phyloP scores from a whole-genome alignment of 208 protist species.

The Trypanosoma avium region DNA sequence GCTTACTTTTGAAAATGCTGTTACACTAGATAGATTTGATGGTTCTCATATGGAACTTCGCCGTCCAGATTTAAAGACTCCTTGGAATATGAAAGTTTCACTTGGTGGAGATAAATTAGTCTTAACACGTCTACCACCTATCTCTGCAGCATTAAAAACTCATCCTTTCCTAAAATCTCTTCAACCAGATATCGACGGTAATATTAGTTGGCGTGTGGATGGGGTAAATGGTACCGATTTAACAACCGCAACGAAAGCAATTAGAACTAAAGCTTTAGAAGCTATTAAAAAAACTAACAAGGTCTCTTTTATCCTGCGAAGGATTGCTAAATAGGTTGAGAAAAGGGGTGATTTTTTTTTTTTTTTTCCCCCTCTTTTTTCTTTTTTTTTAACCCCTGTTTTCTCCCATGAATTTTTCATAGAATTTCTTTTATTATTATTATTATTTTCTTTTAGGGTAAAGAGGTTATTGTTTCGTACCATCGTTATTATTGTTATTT shows the following conservation, averaged over 20 bases:
- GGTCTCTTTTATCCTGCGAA: conserved; percentile 23
- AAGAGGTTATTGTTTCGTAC: neutral
- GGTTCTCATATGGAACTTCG: conserved; percentile 31
- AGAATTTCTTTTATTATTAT: too few species aligned
- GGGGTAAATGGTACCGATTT: conserved; percentile 60
- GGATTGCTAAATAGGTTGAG: conserved; percentile 9
- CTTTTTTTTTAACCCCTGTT: neutral
- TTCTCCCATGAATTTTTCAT: neutral
- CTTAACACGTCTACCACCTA: conserved; percentile 44
- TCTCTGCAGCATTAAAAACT: conserved; percentile 24
- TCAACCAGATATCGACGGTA: conserved; percentile 28
- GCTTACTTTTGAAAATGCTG: conserved; percentile 29
- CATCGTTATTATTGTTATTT: neutral
- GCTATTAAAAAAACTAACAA: conserved; percentile 42
- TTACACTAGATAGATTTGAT: conserved; percentile 38
- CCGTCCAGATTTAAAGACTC: conserved; percentile 24
- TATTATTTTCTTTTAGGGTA: neutral
- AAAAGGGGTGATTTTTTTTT: neutral
- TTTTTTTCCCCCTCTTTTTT: neutral
- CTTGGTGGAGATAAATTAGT: conserved; percentile 42
- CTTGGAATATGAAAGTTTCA: conserved; percentile 56
- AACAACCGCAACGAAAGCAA: conserved; percentile 26
- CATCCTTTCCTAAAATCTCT: conserved; percentile 56
- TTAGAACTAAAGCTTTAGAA: conserved; percentile 40
- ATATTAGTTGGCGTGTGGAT: conserved; percentile 54